Conservation (phyloP, 139 green algal species). For the Diplosphaera chodatii region DNA sequence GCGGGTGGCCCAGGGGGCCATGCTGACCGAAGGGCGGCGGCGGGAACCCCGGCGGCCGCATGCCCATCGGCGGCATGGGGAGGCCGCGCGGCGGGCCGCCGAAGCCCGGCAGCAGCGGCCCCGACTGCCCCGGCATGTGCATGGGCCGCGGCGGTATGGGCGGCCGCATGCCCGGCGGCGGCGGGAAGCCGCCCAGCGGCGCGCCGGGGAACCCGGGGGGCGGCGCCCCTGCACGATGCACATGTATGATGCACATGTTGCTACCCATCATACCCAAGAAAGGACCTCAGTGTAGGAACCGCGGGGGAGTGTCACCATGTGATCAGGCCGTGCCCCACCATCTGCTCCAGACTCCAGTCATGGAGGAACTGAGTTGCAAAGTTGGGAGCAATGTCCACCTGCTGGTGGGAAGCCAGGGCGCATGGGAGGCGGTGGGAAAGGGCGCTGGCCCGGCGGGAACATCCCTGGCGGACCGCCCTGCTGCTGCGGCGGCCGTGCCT, state of each 20-base stretch:
- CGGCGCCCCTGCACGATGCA: not conserved
- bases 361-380: too few species aligned
- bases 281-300: too few species aligned
- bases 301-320: too few species aligned
- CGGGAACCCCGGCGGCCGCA: not conserved
- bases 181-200: not conserved
- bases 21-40: not conserved
- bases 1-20: not conserved
- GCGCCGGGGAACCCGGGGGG: too few species aligned
- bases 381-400: too few species aligned
- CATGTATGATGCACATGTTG: not conserved
- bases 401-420: not conserved
- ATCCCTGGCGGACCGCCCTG: not conserved
- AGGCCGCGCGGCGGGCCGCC: not conserved
- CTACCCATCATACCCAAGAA: too few species aligned
- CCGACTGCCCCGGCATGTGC: not conserved
- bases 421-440: slow-evolving; percentile 1
- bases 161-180: not conserved
- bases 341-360: too few species aligned
- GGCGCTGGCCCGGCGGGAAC: not conserved
- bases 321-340: too few species aligned
- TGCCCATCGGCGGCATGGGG: not conserved
- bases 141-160: not conserved
- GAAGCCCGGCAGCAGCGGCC: not conserved
- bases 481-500: not conserved